These are phyloP conservation scores for Suillus bovinus DNA, from an alignment of 768 basidiomycete species.

Conservation along the genomic window DNA sequence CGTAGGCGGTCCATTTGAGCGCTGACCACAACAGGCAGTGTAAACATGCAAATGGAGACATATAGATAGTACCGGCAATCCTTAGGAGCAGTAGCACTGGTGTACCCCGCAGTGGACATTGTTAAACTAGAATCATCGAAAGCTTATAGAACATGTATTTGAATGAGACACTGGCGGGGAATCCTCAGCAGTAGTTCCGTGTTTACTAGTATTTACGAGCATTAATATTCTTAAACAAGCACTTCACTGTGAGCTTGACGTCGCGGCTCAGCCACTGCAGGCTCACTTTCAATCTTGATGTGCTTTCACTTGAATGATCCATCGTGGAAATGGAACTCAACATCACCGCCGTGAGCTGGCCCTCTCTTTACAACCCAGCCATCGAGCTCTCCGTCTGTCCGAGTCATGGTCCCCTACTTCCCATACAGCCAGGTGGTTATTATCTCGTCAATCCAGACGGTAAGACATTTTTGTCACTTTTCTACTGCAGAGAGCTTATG, in stretches of 20 bases:
- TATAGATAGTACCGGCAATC: neutral
- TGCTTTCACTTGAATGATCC: neutral
- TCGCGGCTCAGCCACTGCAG: neutral
- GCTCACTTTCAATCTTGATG: neutral
- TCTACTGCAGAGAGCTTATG: neutral
- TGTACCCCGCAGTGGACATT: neutral
- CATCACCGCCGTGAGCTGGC: slow-evolving; percentile 32
- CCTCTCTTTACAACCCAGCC: slow-evolving; percentile 39
- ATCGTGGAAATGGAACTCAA: slow-evolving; percentile 2
- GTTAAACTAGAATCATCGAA: neutral
- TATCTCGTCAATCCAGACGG: slow-evolving; percentile 39
- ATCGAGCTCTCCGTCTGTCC: slow-evolving; percentile 35
- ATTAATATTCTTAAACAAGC: neutral
- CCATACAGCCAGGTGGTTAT: slow-evolving; percentile 32
- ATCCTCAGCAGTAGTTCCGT: neutral
- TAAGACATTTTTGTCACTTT: slow-evolving; percentile 7
- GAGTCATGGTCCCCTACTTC: slow-evolving; percentile 29
- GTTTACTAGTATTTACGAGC: neutral
- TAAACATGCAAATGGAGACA: neutral
- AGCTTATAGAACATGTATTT: neutral
- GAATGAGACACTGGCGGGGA: neutral
- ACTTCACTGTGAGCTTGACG: neutral
- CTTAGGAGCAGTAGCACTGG: neutral
- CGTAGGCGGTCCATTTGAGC: neutral
- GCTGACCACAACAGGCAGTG: neutral